These are phyloP conservation scores for Vitis rupestris DNA, from an alignment of 164 flowering plant genomes.

Conservation along the genomic window DNA sequence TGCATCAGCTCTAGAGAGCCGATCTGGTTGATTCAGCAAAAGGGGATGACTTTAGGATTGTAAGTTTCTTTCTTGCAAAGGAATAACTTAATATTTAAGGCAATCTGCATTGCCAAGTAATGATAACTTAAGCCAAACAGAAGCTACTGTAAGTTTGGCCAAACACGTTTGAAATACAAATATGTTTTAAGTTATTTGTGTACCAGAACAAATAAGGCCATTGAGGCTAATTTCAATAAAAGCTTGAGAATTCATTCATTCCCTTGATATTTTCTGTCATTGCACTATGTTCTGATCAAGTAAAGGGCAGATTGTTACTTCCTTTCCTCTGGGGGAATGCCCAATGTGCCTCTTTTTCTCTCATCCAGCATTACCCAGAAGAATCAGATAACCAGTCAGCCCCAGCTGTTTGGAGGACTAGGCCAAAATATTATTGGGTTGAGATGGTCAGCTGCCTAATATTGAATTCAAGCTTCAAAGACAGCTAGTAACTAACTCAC, in stretches of 20 bases:
- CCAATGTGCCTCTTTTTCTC: no score
- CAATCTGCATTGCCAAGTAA: background rate
- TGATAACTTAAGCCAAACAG: slow-evolving; percentile 11
- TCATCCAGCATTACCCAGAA: no score
- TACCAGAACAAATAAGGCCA: background rate
- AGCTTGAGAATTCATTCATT: background rate
- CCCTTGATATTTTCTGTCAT: background rate
- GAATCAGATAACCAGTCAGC: no score
- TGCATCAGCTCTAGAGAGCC: slow-evolving; percentile 68
- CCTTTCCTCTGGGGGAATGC: no score
- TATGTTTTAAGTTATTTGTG: background rate
- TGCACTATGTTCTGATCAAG: background rate
- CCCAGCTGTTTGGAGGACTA: no score
- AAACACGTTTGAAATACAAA: background rate
- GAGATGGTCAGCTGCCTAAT: no score
- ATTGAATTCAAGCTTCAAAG: no score
- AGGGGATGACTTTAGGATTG: background rate
- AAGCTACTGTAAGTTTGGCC: slow-evolving; percentile 4
- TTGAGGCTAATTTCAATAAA: background rate
- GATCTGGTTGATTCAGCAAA: slow-evolving; percentile 27
- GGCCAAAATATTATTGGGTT: no score
- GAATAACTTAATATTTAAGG: slow-evolving; percentile 12
- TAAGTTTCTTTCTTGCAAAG: background rate
- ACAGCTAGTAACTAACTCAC: no score
- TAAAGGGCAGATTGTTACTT: background rate